Base-by-base conservation (phyloP, 345 rosid species). In the Carallia pectinifolia region DNA sequence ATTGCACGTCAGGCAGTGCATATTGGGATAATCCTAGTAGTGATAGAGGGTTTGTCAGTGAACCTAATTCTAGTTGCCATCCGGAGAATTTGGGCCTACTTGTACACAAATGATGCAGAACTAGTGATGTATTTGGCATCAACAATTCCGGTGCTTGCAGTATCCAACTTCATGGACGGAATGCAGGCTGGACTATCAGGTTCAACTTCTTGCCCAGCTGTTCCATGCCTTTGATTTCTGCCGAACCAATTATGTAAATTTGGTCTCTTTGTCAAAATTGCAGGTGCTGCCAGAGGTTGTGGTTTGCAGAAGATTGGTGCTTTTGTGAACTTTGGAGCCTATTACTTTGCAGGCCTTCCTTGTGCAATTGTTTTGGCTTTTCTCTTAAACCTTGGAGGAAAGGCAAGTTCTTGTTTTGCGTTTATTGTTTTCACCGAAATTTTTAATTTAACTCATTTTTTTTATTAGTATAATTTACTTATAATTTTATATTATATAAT, bases 161-260 rank as follows among this genome's bases (percentile, higher is more conserved):
- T 60, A 33, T 82, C 83, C 74, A 79, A 79, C 67, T 82, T 82
- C 68, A 76, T 82, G 77, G 85, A 82, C 58, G 85, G 81, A 67
- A 75, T 82, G 18, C 83, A 82, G 73, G 76, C 64, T 17, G 79
- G 76, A 3, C 70, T 76, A 39, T 80, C 83, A 76, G 80, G 83
- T 79, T 62, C 17, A 17, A 55, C 19, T 39, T 47, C 30, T 6
- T 36, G 4, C 15, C 44, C 19, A 36, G 50, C 56, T n/a, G 55
- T 54, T 52, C 53, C 4, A 55, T 7, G 17, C 19, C 17, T 40
- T 8, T 33, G 5, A 4, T 27, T 31, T 39, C 47, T 30, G 16
- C 31, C 29, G 9, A 5, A 15, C 4, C 40, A 19, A 5, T 29
- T 13, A 30, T 36, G 5, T 36, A 34, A 38, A 17, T 5, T 5